A percentile compares a stretch with the other conserved stretches of the same genome.
These are phyloP conservation scores for Blastobotrys aristatus DNA, from an alignment of 1,139 yeast species.

Conservation along the genomic window DNA sequence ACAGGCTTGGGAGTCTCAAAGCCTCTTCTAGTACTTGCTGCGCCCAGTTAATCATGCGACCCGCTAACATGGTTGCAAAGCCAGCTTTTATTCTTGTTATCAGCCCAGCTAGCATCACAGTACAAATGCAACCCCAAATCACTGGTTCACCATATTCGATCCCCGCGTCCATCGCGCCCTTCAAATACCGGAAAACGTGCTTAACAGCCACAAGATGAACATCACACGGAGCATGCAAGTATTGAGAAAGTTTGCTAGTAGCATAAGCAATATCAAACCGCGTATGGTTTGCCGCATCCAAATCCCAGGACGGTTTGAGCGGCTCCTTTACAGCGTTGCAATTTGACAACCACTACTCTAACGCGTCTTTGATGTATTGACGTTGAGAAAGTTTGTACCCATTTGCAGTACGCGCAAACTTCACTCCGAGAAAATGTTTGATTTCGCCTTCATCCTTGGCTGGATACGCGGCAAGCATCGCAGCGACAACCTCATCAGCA, in stretches of 20 bases:
- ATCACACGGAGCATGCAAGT: too few species aligned
- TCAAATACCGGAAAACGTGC: not conserved
- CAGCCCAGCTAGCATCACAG: not conserved
- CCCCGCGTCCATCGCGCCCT: slow-evolving; percentile 8
- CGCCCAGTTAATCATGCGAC: not conserved
- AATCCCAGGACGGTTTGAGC: not conserved
- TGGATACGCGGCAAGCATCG: not conserved
- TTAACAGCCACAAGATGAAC: not conserved
- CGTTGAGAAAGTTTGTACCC: not conserved
- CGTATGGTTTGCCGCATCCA: not conserved
- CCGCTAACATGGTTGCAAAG: not conserved
- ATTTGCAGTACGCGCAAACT: not conserved
- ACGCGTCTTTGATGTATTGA: not conserved
- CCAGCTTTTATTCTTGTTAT: slow-evolving; percentile 11
- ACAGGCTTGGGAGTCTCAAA: too few species aligned
- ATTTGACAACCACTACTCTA: not conserved
- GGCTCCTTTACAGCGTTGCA: not conserved
- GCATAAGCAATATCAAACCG: not conserved
- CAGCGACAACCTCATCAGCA: too few species aligned
- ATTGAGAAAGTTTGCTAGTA: not conserved
- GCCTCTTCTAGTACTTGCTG: not conserved
- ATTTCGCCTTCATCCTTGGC: not conserved
- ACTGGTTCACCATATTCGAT: not conserved
- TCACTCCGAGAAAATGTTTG: not conserved
- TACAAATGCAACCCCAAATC: not conserved